Base-by-base conservation (phyloP, 768 basidiomycete species). In the Suillus americanus region DNA sequence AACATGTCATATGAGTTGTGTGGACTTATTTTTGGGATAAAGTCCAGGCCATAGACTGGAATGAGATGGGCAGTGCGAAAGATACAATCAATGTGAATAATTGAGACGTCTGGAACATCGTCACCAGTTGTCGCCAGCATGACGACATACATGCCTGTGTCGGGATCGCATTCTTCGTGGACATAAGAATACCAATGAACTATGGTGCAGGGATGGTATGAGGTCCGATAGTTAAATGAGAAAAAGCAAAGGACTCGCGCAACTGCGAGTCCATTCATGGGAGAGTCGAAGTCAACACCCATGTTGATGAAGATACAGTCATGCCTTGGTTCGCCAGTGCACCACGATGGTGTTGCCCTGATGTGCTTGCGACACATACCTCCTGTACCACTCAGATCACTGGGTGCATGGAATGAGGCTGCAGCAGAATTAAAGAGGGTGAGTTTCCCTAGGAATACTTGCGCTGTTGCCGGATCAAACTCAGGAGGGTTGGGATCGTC, bases 351-450 rank as follows among this genome's bases (percentile, higher is more conserved):
- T 14, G 66, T 73, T 3, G 73, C 64, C 1, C 71, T 66, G 45
- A 79, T 79, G 9, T 62, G 64, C 56, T 78, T 73, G 20, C 65
- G 64, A 18, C 61, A 63, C 76, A 76, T 74, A 2, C 76, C 72
- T 16, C 71, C 43, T 14, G 43, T 61, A 12, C n/a, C n/a, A n/a
- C n/a, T n/a, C n/a, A n/a, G n/a, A n/a, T n/a, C n/a, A n/a, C n/a
- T n/a, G n/a, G n/a, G 66, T 16, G 64, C 62, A 56, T 40, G 60
- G 54, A 59, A 66, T 16, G 54, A 57, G 6, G 65, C 50, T 12
- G 46, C 9, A 4, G 63, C 62, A n/a, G 46, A 64, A 18, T 43
- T 25, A 14, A 46, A 64, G 18, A 46, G 35, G 25, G 20, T 12
- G 8, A 62, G 9, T 14, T 33, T 43, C 9, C 60, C 60, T 10